phyloP scores from a whole-genome alignment of 257 asterid species.

The Mentha longifolia region DNA sequence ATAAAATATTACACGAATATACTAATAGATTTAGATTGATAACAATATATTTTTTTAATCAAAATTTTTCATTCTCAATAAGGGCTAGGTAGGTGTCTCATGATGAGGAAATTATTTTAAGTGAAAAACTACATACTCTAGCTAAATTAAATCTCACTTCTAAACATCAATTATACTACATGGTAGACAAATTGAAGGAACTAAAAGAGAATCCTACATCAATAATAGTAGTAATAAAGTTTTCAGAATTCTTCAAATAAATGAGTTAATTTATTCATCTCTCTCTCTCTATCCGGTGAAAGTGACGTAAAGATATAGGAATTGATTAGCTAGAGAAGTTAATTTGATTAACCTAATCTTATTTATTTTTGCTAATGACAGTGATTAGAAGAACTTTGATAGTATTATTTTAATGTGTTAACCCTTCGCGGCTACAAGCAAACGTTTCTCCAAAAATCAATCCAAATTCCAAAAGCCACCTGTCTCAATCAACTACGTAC shows the following conservation, averaged over 20 bases:
- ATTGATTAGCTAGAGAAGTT: background rate
- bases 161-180: too few species aligned
- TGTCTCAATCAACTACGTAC: background rate
- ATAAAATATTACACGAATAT: too few species aligned
- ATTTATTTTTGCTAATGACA: background rate
- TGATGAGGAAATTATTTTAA: background rate
- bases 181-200: too few species aligned
- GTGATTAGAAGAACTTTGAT: background rate
- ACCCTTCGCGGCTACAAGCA: slow-evolving; percentile 37
- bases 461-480: slow-evolving; percentile 33
- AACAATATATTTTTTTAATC: background rate
- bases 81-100: background rate
- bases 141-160: too few species aligned
- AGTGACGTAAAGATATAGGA: background rate
- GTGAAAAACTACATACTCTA: too few species aligned
- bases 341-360: background rate
- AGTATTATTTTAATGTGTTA: background rate
- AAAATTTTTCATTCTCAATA: background rate
- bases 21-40: background rate
- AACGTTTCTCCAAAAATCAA: slow-evolving; percentile 30
- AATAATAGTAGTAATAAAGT: too few species aligned
- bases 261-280: too few species aligned
- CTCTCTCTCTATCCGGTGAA: slow-evolving; percentile 2
- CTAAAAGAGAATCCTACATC: too few species aligned
- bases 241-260: too few species aligned